Conservation (phyloP, 768 basidiomycete species). For the Leucosporidium creatinivorum region DNA sequence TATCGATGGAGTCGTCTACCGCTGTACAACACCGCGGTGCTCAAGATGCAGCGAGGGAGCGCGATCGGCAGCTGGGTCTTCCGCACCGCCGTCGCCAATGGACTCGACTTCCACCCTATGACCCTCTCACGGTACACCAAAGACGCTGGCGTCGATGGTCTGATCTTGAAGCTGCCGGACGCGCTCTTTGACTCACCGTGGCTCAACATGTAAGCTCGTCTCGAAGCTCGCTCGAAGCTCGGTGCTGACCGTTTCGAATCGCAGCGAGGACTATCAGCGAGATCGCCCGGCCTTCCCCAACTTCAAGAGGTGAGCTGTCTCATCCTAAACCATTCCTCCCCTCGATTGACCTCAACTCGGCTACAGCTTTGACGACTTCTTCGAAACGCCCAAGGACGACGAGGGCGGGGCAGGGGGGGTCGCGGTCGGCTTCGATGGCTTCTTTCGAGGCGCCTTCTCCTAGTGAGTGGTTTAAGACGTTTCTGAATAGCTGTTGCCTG, state of each 20-base stretch:
- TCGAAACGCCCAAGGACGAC: conserved; percentile 64
- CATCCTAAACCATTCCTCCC: no score
- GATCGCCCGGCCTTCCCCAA: conserved; percentile 91
- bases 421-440: conserved; percentile 84
- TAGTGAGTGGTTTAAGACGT: conserved; percentile 45
- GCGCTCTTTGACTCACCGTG: conserved; percentile 95
- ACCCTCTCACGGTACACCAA: conserved; percentile 81
- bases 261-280: conserved; percentile 69
- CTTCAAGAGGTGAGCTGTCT: conserved; percentile 62
- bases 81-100: conserved; percentile 86
- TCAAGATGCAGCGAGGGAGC: conserved; percentile 85
- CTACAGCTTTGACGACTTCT: conserved; percentile 54
- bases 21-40: conserved; percentile 92
- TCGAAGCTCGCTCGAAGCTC: neutral
- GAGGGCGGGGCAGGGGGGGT: conserved; percentile 64
- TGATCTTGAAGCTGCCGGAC: conserved; percentile 83
- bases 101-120: conserved; percentile 95
- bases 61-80: conserved; percentile 90
- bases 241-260: neutral
- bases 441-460: conserved; percentile 90
- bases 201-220: conserved; percentile 59
- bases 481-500: neutral
- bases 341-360: no score
- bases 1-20: conserved; percentile 90
- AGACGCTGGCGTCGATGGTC: conserved; percentile 74